Conservation (phyloP, 208 protist species). For the Acanthamoeba royreba region DNA sequence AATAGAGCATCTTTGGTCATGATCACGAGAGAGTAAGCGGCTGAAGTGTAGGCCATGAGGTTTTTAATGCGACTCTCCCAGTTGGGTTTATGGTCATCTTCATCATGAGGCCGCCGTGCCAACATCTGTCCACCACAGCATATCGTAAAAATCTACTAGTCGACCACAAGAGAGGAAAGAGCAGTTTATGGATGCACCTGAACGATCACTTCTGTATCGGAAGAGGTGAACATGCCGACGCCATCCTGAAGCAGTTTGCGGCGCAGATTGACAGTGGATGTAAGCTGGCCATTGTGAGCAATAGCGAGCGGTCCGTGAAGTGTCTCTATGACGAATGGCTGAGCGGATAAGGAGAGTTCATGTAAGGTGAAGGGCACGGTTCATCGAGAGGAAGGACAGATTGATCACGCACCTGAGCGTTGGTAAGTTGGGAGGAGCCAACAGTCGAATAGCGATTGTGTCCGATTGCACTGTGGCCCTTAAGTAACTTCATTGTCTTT, state of each 20-base stretch:
- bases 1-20: slow-evolving; percentile 52
- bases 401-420: slow-evolving; percentile 21
- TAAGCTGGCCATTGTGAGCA: slow-evolving; percentile 56
- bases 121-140: neutral
- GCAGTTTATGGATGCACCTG: slow-evolving; percentile 29
- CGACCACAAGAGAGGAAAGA: neutral
- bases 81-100: slow-evolving; percentile 33
- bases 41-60: slow-evolving; percentile 50
- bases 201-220: slow-evolving; percentile 59
- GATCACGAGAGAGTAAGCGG: slow-evolving; percentile 23
- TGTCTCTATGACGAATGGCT: slow-evolving; percentile 64
- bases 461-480: slow-evolving; percentile 52
- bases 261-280: neutral
- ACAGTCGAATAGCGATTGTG: slow-evolving; percentile 67
- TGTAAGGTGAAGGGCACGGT: neutral
- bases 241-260: slow-evolving; percentile 55
- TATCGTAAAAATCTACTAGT: neutral
- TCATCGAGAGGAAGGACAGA: no score
- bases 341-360: neutral
- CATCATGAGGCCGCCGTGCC: neutral
- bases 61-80: slow-evolving; percentile 55
- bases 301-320: slow-evolving; percentile 58
- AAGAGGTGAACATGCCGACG: slow-evolving; percentile 51
- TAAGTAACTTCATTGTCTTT: slow-evolving; percentile 49
- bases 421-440: slow-evolving; percentile 48